These are phyloP conservation scores for Ogataea paraovalis DNA, from an alignment of 805 yeast genomes.

Conservation along the genomic window DNA sequence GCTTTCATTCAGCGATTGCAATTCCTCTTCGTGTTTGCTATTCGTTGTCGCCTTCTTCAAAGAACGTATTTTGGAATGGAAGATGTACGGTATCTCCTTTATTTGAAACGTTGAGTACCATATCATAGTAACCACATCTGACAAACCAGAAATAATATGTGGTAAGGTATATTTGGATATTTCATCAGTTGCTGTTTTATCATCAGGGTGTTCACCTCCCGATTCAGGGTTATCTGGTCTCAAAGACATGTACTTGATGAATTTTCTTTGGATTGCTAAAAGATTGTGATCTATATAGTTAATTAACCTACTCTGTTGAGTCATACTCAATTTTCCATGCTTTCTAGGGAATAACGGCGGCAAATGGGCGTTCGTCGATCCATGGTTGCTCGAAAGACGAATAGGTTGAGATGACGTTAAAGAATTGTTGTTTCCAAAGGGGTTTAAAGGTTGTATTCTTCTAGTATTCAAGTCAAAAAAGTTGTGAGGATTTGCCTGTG, in stretches of 20 bases:
- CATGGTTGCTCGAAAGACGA: neutral
- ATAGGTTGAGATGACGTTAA: conserved; percentile 17
- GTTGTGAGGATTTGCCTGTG: conserved; percentile 5
- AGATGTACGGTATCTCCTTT: conserved; percentile 26
- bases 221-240: conserved; percentile 23
- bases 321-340: conserved; percentile 32
- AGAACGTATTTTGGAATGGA: conserved; percentile 21
- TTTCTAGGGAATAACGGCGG: neutral
- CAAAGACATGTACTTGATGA: conserved; percentile 35
- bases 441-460: conserved; percentile 21
- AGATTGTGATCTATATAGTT: conserved; percentile 52
- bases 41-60: neutral
- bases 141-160: conserved; percentile 42
- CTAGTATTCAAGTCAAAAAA: conserved; percentile 16
- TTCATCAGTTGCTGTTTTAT: neutral
- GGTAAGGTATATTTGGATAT: conserved; percentile 17
- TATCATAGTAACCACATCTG: conserved; percentile 47
- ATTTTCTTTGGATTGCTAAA: conserved; percentile 51
- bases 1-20: conserved; percentile 5
- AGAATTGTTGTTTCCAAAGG: conserved; percentile 26
- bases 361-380: neutral
- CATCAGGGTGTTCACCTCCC: neutral
- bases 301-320: conserved; percentile 56
- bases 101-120: conserved; percentile 53
- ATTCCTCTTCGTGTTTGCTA: neutral